Base-by-base conservation (phyloP, 2,329 filamentous ascomycete species). In the Xylaria hypoxylon region DNA sequence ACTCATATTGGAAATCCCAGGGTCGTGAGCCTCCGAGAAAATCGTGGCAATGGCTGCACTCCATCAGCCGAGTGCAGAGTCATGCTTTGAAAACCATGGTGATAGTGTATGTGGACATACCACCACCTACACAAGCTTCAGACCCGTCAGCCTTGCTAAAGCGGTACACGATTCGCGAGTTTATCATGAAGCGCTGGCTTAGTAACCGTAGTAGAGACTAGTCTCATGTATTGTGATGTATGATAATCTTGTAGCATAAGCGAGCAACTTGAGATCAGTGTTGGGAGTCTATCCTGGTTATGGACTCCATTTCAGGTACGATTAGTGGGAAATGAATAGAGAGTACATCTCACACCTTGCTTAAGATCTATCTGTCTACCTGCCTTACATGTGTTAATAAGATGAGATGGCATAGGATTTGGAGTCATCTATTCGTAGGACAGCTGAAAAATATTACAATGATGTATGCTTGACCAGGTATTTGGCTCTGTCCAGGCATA, bases 11-110 rank as follows among this genome's bases (percentile, higher is more conserved):
- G 94, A 84, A 85, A 69, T 80, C 83, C 1, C 79, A 85, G 52
- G 85, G 85, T 3, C 85, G 86, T 48, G 76, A 81, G 56, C 74
- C 82, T 56, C 81, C 84, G 44, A 77, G 77, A 50, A 84, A 82
- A 73, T 85, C 86, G 15, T 96, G 93, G 93, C 88, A 90, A 74
- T 94, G 92, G 92, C 82, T 98, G 57, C 95, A 97, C 80, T 91
- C 92, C 51, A 87, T 97, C 50, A 96, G 97, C 71, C 88, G 96
- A 8, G 94, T 98, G 17, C 89, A 98, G 73, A 90, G 90, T 1
- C 93, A 97, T 73, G 96, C 97, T 5, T 88, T 91, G 76, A 99
- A 99, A 84, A 97, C 90, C 55, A 79, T 99, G 71, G 89, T 98
- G 42, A 78, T 99, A 35, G 90, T 92, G 45, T 99, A 97, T 76